Evolutionary conservation across 2,329 filamentous ascomycete genomes (phyloP), one percentile per base, ranked within the genome.

Genomic region (Alternaria atra): DNA sequence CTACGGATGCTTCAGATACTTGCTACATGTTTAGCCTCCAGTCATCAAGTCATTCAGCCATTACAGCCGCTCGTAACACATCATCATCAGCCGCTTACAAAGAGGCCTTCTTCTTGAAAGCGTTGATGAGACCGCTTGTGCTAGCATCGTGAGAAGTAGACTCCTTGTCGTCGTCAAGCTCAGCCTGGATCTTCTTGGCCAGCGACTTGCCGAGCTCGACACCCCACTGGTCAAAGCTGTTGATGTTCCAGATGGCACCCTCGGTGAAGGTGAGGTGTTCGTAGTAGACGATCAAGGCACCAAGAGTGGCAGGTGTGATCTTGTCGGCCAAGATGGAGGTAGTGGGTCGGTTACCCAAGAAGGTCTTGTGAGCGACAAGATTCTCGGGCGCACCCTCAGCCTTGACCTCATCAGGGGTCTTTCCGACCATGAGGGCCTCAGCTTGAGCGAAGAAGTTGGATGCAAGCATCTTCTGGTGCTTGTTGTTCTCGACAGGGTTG

Each of bases 201-300:
- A 99, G 84, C 40, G 91, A 89, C 90, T 99, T 99, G 80, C 95
- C 95, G 64, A 99, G 85, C 86, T 99, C 95, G 44, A 99, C 95
- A 83, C 95, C 95, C 95, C 95, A 99, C 86, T 99, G 95, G 84
- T 99, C 95, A 78, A 98, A 99, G 76, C 90, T 93, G 88, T 99
- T 99, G 86, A 99, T 97, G 84, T 98, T 97, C 95, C 95, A 99
- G 79, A 99, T 86, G 53, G 94, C 94, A 74, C 95, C 95, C 84
- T 99, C 95, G 37, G 92, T 96, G 81, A 99, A 99, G 58, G 95
- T 98, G 64, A 98, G 84, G 83, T 99, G 95, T 86, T 99, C 95
- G 82, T 99, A 99, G 87, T 98, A 99, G 68, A 93, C 94, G 73
- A 99, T 99, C 73, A 99, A 83, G 4, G 95, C 94, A 77, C 95